Evolutionary conservation across 169 alveolate genomes (phyloP), one percentile per base, ranked within the genome.

Genomic region (Blepharisma undulans): DNA sequence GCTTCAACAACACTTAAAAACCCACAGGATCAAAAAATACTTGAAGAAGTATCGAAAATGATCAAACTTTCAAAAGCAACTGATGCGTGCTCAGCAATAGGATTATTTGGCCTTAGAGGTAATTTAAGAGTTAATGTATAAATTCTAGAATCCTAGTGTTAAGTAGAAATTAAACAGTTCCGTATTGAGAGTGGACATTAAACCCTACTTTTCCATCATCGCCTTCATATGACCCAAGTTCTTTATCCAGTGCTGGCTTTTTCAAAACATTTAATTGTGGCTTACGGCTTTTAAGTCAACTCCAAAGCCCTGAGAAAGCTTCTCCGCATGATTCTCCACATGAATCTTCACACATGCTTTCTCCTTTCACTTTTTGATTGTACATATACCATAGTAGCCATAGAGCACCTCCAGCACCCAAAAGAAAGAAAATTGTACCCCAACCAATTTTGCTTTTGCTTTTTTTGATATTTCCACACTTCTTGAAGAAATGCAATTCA

Each of bases 121-220:
- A 48, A 18, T 48, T 48, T 48, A 48, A 48, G 66, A 48, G 12
- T 5, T 48, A 48, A 48, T 48, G 66, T 48, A 48, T 48, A 48
- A 48, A 48, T 10, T 48, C 66, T 48, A 18, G 14, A 48, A 48
- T 48, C 66, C 66, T 48, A 48, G 66, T 10, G 14, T 48, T 48
- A 48, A 48, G 66, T 48, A 48, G 66, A 48, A 48, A 48, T 48
- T 84, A 86, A 86, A 36, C 72, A 71, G 91, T 71, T 72, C 91
- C 91, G 34, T 86, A 86, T 21, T 25, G 34, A 22, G 91, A 25
- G 84, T 86, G 91, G 29, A 86, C 91, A 71, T 86, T 86, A 25
- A 86, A 33, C 72, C 91, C 91, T 25, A 22, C 29, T 71, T 72
- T 86, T 6, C 91, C 91, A 32, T 86, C 91, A 36, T 86, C 91